Conservation (phyloP, 345 rosid genomes). For the Jatropha curcas region DNA sequence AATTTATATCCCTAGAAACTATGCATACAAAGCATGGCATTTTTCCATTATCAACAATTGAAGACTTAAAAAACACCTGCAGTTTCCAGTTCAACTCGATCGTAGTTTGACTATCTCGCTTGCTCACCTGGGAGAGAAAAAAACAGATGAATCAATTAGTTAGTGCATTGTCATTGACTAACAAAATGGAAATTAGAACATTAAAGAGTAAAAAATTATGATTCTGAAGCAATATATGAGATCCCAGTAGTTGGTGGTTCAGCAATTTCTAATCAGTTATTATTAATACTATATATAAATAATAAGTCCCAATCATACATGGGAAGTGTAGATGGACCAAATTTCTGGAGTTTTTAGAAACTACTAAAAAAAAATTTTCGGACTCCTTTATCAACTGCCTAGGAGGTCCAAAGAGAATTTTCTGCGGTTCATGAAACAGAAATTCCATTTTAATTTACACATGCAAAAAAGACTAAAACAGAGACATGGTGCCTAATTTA, state of each 20-base stretch:
- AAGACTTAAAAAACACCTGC: neutral
- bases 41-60: neutral
- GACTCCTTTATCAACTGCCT: neutral
- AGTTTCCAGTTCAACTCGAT: neutral
- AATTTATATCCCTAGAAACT: neutral
- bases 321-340: neutral
- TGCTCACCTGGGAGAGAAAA: neutral
- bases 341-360: neutral
- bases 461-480: neutral
- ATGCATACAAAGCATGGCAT: neutral
- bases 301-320: neutral
- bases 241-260: neutral
- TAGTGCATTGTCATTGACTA: no score
- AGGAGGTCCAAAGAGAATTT: neutral
- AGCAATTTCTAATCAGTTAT: neutral
- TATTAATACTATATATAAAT: no score
- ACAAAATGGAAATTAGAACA: neutral
- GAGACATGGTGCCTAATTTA: neutral
- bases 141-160: neutral
- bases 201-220: neutral
- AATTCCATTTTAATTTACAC: neutral
- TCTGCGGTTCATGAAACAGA: neutral
- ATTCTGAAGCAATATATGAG: neutral
- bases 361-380: neutral
- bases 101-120: neutral